phyloP scores from a whole-genome alignment of 306 rosid species.

The Malus domestica region ASM211411v1 NC_041798.1:36585501-36586000 shows the following conservation, averaged over 20 bases:
- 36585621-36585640: slow-evolving; percentile 51
- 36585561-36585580: slow-evolving; percentile 42
- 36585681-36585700: slow-evolving; percentile 28
- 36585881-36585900: slow-evolving; percentile 60
- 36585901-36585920: slow-evolving; percentile 53
- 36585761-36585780: neutral
- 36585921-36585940: slow-evolving; percentile 56
- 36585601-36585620: slow-evolving; percentile 47
- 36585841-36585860: slow-evolving; percentile 42
- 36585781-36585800: slow-evolving; percentile 44
- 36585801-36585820: slow-evolving; percentile 48
- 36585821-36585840: slow-evolving; percentile 60
- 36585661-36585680: slow-evolving; percentile 53
- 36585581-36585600: slow-evolving; percentile 59
- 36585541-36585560: slow-evolving; percentile 53
- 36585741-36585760: neutral
- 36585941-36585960: slow-evolving; percentile 51
- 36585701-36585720: neutral
- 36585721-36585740: neutral
- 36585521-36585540: slow-evolving; percentile 69
- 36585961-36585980: slow-evolving; percentile 57
- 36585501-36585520: slow-evolving; percentile 43
- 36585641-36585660: slow-evolving; percentile 58
- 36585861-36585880: slow-evolving; percentile 53
- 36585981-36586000: slow-evolving; percentile 40